Evolutionary conservation across 1,139 yeast species (phyloP), one percentile per base, ranked within the genome.

Genomic region (Kazachstania sp.): DNA sequence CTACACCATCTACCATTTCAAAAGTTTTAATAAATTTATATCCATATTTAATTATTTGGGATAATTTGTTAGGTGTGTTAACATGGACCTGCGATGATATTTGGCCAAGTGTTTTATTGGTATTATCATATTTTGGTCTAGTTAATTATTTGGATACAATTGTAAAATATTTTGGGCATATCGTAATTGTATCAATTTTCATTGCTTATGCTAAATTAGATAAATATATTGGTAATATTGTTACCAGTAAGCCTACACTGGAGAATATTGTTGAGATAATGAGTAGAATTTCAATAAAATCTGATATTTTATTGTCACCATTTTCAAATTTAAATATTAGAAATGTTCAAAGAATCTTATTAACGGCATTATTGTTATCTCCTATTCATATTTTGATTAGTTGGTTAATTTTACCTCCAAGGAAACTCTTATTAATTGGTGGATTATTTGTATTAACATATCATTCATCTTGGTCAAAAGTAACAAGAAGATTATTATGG

Each of bases 21-120:
- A 85, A 85, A 57, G 86, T 95, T 4, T 72, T 90, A 47, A 78
- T 88, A 44, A 77, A 79, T 53, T 79, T 95, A 8, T 88, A 90
- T 62, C 97, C 97, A 2, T 85, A 86, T 60, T 71, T 90, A 44
- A 72, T 85, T 40, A 75, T 86, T 4, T 78, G 81, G 11, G 87
- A 88, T 64, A 80, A 81, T 56, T 52, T 77, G 7, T 70, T 88
- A 47, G 79, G 88, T 35, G 73, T 90, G 31, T 66, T 86, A 30
- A 90, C 97, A 0, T 92, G 98, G 98, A 86, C 97, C 2, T 82
- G 83, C 51, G 90, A 84, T 39, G 95, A 87, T 64, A 73, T 77
- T 42, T 87, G 94, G 87, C 69, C 83, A 51, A 81, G 88, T 56
- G 70, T 86, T 28, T 71, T 86, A 32, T 60, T 84, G 39, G 77